Evolutionary conservation across 352 stramenopile species (phyloP), one percentile per base, ranked within the genome.

Genomic region (Phytophthora uliginosa): DNA sequence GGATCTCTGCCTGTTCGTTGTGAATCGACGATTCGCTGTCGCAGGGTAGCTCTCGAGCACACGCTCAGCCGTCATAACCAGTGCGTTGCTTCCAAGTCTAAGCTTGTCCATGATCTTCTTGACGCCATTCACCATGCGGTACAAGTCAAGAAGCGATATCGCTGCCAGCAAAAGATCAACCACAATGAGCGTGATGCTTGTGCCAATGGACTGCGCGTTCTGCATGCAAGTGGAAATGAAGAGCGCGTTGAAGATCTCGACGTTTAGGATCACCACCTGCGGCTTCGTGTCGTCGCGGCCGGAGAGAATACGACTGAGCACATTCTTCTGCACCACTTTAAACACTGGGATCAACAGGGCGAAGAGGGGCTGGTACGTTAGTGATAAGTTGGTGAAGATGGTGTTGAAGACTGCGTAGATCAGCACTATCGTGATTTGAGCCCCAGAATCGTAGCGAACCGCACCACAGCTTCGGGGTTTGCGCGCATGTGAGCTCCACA

Each of bases 291-390:
- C 69, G 17, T 76, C 69, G 1, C 33, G 40, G 3, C 63, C 69
- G 15, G 50, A 34, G 2, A 76, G 69, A n/a, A 76, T 61, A 9
- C 69, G 63, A 7, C 69, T 72, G 0, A 69, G 17, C 10, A 73
- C 64, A 57, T 88, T 86, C 57, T 84, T 88, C 45, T 73, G 57
- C 7, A 63, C 20, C 17, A 87, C 57, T 56, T 88, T 90, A 28
- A 87, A 69, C 0, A 69, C 31, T 2, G 83, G 80, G 0, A 88
- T 64, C 4, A 88, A 2, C 9, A 88, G 33, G 2, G 82, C 64
- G 20, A 81, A 85, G 0, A 54, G 17, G 0, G 73, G 74, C 55
- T 90, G 83, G 15, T 78, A 22, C 10, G 20, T 56, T 0, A 69
- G 20, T 10, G 20, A 57, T 18, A 76, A 42, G 9, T 63, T 76